phyloP scores from a whole-genome alignment of 805 yeast genomes.

The Candida multigemmis region DNA sequence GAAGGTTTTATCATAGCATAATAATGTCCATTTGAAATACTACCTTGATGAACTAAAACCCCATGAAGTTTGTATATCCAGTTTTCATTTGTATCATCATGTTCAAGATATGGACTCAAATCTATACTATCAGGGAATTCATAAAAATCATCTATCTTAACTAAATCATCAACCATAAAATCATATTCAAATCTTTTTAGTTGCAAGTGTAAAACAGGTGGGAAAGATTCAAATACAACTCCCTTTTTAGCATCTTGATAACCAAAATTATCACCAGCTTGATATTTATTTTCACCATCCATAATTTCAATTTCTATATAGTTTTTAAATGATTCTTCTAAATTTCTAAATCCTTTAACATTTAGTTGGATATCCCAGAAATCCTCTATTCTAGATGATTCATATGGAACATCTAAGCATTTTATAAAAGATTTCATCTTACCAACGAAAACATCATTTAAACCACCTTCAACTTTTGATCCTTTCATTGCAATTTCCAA shows the following conservation, averaged over 20 bases:
- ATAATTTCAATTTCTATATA: slow-evolving; percentile 84
- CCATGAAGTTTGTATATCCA: slow-evolving; percentile 86
- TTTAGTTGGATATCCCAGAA: slow-evolving; percentile 97
- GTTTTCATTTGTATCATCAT: slow-evolving; percentile 38
- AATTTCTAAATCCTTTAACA: slow-evolving; percentile 70
- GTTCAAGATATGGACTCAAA: slow-evolving; percentile 66
- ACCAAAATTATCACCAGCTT: slow-evolving; percentile 77
- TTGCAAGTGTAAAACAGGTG: slow-evolving; percentile 89
- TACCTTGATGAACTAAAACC: slow-evolving; percentile 93
- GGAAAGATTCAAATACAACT: slow-evolving; percentile 82
- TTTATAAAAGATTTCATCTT: slow-evolving; percentile 92
- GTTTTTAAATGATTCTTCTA: slow-evolving; percentile 71
- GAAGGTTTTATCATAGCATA: slow-evolving; percentile 88
- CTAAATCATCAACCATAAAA: slow-evolving; percentile 77
- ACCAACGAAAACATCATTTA: slow-evolving; percentile 86
- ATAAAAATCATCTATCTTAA: slow-evolving; percentile 85
- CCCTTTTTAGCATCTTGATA: slow-evolving; percentile 96
- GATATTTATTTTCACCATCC: slow-evolving; percentile 93
- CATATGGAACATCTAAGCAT: slow-evolving; percentile 89
- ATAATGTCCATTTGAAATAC: slow-evolving; percentile 92
- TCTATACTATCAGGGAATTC: slow-evolving; percentile 84
- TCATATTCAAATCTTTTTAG: slow-evolving; percentile 92
- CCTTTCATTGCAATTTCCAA: slow-evolving; percentile 88
- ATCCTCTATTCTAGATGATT: slow-evolving; percentile 85
- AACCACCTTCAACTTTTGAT: slow-evolving; percentile 46